A percentile compares a stretch with the other conserved stretches of the same genome.
phyloP scores from a whole-genome alignment of 2,329 filamentous ascomycete genomes.

The Sclerotinia sclerotiorum region DNA sequence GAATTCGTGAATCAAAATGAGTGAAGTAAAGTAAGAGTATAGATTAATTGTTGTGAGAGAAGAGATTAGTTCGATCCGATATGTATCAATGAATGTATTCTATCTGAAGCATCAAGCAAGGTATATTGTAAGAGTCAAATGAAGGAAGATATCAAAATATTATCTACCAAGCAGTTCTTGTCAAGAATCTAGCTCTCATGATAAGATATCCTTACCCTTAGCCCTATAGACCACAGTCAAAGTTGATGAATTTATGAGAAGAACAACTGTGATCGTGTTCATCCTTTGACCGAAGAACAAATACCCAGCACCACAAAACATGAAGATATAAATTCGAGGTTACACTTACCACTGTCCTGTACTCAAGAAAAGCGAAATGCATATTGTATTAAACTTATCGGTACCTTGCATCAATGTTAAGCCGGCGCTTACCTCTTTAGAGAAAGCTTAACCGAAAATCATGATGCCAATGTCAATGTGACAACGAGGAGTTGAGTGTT shows the following conservation, averaged over 20 bases:
- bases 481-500: slow-evolving; percentile 10
- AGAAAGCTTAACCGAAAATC: slow-evolving; percentile 20
- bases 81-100: background rate
- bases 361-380: background rate
- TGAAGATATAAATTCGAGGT: slow-evolving; percentile 1
- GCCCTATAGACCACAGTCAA: background rate
- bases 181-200: background rate
- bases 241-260: background rate
- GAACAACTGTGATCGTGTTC: too few species aligned
- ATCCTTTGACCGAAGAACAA: background rate
- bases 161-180: background rate
- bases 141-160: background rate
- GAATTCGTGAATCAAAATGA: background rate
- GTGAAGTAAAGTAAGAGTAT: background rate
- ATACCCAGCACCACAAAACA: background rate
- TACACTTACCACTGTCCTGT: background rate
- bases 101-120: background rate
- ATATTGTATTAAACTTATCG: slow-evolving; percentile 23
- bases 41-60: background rate
- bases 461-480: slow-evolving; percentile 20
- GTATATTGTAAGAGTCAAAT: background rate
- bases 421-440: slow-evolving; percentile 18
- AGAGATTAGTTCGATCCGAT: background rate
- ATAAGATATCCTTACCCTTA: background rate
- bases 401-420: slow-evolving; percentile 24